phyloP scores from a whole-genome alignment of 306 rosid species.

The Rosa persica region DNA sequence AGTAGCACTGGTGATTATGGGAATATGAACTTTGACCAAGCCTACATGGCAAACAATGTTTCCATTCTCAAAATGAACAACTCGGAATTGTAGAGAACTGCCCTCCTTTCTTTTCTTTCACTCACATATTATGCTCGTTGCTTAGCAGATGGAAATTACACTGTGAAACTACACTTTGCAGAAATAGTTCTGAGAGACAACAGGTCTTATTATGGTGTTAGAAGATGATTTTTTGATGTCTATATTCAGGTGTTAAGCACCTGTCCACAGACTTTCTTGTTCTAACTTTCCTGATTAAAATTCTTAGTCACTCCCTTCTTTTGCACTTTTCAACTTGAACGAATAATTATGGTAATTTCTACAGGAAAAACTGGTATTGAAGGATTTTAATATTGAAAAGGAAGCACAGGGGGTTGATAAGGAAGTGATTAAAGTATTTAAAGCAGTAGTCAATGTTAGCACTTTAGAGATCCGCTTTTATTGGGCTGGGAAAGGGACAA shows the following conservation, averaged over 20 bases:
- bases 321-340: background rate
- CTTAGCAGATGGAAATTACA: conserved; percentile 59
- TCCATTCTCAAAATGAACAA: conserved; percentile 29
- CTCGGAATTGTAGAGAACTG: conserved; percentile 41
- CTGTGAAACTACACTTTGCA: conserved; percentile 55
- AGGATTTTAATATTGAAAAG: conserved; percentile 50
- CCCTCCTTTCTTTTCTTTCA: conserved; percentile 50
- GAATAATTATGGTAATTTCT: background rate
- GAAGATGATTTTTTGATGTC: conserved; percentile 55
- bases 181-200: conserved; percentile 48
- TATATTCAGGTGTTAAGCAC: conserved; percentile 51
- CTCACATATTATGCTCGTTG: conserved; percentile 58
- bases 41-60: conserved; percentile 23
- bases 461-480: conserved; percentile 49
- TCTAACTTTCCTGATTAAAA: background rate
- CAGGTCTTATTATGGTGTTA: conserved; percentile 48
- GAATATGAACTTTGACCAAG: conserved; percentile 29
- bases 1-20: conserved; percentile 57
- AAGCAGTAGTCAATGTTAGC: conserved; percentile 36
- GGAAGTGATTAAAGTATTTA: conserved; percentile 28
- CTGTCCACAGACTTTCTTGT: background rate
- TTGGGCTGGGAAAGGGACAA: conserved; percentile 70
- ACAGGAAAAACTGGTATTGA: conserved; percentile 43
- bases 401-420: conserved; percentile 41
- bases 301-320: background rate